Evolutionary conservation across 208 protist genomes (phyloP).

Genomic region (Trypanosoma conorhini): DNA sequence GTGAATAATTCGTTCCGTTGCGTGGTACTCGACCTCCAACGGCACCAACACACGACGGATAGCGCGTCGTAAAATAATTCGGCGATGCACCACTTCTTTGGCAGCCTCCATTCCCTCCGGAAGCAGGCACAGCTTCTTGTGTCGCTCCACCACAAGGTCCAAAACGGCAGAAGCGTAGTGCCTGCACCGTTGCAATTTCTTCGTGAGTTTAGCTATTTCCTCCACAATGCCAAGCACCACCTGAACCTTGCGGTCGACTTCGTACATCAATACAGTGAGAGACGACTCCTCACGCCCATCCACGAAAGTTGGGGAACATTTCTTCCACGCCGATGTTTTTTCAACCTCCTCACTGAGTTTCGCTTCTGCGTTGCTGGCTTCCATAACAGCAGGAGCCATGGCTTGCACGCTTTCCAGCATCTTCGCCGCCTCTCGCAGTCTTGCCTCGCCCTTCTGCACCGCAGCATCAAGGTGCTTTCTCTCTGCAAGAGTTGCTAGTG

Average conservation of each 20-base stretch:
- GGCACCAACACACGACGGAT: conserved; percentile 26
- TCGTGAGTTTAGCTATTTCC: conserved; percentile 8
- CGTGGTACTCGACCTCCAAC: conserved; percentile 15
- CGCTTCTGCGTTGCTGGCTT: conserved; percentile 9
- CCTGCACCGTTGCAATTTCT: conserved; percentile 6
- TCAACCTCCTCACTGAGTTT: conserved; percentile 8
- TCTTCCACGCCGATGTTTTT: conserved; percentile 17
- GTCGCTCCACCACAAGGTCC: conserved; percentile 23
- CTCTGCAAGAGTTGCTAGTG: conserved; percentile 14
- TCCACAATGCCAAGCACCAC: conserved; percentile 18
- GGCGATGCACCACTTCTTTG: conserved; percentile 22
- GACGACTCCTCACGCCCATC: not conserved
- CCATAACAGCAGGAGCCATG: conserved; percentile 13
- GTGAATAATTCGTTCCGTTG: conserved; percentile 11
- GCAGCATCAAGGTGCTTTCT: not conserved
- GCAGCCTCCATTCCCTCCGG: conserved; percentile 29
- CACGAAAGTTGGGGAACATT: not conserved
- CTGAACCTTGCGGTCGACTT: conserved; percentile 23
- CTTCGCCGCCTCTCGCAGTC: conserved; percentile 15
- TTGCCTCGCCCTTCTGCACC: conserved; percentile 17
- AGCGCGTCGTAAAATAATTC: conserved; percentile 30
- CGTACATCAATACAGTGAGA: conserved; percentile 22
- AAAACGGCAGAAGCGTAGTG: conserved; percentile 25
- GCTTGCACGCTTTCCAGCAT: conserved; percentile 11
- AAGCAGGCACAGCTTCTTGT: conserved; percentile 22